Evolutionary conservation across 805 yeast species (phyloP), one percentile per base, ranked within the genome.

Genomic region (Metschnikowia colocasiae): DNA sequence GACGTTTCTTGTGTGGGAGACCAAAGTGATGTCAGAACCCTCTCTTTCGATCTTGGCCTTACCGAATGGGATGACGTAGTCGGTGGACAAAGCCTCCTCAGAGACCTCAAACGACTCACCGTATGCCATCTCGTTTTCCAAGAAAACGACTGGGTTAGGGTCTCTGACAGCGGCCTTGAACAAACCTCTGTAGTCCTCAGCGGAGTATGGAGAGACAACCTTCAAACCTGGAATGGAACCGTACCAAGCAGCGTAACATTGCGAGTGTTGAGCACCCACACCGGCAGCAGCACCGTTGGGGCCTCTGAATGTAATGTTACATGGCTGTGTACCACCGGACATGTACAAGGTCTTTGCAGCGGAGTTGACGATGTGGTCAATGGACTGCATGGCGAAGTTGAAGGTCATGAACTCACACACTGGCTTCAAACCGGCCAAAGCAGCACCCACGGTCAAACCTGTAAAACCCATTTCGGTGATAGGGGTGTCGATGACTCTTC

Each of bases 241-340:
- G 74, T 94, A 94, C 99, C 99, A 94, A 46, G 97, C 90, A 47
- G 96, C 79, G 71, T 82, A 94, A 75, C 90, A 95, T 76, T 94
- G 99, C 23, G 99, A 94, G 76, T 94, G 99, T 75, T 94, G 99
- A 50, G 99, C 99, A 61, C 82, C 99, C 59, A 94, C 99, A 81
- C 98, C 98, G 42, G 97, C 97, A 59, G 99, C 97, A 42, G 99
- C 97, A 73, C 99, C 99, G 72, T 94, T 94, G 53, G 99, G 98
- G 63, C 99, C 99, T 75, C 99, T 85, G 80, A 94, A 94, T 46
- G 96, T 91, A 65, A 92, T 88, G 74, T 88, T 91, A 79, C 97
- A 91, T 54, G 92, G 92, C 74, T 91, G 97, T 54, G 83, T 87
- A 78, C 99, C 99, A 69, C 99, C 99, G 55, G 97, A 88, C 99